Percentiles rank a stretch among this genome's conserved stretches.
These are phyloP conservation scores for Fusarium austroafricanum DNA, from an alignment of 2,329 filamentous ascomycete genomes.

Conservation along the genomic window DNA sequence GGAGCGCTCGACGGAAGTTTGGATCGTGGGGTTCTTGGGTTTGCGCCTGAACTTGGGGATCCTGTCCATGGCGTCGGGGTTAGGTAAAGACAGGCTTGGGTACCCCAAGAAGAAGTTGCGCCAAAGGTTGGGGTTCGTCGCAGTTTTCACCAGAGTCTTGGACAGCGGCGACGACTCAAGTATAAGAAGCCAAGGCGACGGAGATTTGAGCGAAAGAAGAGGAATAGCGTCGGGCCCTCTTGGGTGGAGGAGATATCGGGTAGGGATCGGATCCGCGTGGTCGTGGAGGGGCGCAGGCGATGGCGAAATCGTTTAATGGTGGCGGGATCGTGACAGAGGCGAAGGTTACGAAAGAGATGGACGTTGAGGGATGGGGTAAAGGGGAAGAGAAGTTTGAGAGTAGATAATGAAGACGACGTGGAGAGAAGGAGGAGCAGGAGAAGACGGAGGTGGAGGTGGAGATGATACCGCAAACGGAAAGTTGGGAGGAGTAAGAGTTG, in stretches of 20 bases:
- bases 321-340: slow-evolving; percentile 23
- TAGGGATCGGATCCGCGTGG: slow-evolving; percentile 39
- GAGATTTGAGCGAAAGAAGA: slow-evolving; percentile 38
- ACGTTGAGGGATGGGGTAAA: neutral
- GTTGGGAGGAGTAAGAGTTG: slow-evolving; percentile 16
- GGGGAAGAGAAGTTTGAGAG: slow-evolving; percentile 3
- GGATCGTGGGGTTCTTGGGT: slow-evolving; percentile 58
- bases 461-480: slow-evolving; percentile 23
- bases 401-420: no score
- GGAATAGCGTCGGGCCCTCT: slow-evolving; percentile 38
- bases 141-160: slow-evolving; percentile 16
- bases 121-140: slow-evolving; percentile 27
- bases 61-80: slow-evolving; percentile 53
- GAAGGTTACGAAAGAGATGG: neutral
- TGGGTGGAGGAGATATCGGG: slow-evolving; percentile 40
- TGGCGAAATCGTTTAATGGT: slow-evolving; percentile 22
- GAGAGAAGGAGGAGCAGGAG: neutral
- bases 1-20: slow-evolving; percentile 54
- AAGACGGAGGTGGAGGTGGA: slow-evolving; percentile 8
- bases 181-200: slow-evolving; percentile 27
- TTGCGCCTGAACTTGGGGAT: slow-evolving; percentile 58
- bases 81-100: slow-evolving; percentile 20
- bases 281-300: slow-evolving; percentile 35
- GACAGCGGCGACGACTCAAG: slow-evolving; percentile 24
- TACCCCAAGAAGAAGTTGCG: slow-evolving; percentile 26